Conservation (phyloP, 148 eudicot genomes). For the Nepenthes mirabilis region DNA sequence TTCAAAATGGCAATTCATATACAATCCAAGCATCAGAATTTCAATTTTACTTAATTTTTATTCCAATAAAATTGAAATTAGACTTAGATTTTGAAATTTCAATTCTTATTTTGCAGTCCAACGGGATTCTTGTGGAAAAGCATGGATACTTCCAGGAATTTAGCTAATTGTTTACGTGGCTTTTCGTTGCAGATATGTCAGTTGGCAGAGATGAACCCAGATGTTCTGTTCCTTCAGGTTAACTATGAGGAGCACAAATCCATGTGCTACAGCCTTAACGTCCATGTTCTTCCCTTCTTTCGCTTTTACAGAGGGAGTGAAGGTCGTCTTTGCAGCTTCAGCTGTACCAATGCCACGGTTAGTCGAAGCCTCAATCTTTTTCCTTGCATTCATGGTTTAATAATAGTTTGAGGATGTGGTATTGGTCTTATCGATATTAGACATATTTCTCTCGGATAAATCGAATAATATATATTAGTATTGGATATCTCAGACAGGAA, state of each 20-base stretch:
- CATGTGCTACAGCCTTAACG: slow-evolving; percentile 68
- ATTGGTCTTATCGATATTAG: too few species aligned
- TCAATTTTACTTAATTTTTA: too few species aligned
- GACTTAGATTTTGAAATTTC: too few species aligned
- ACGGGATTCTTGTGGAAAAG: background rate
- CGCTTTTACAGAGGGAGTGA: slow-evolving; percentile 81
- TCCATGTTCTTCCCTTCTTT: slow-evolving; percentile 89
- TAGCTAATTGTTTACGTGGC: too few species aligned
- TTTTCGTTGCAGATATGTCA: slow-evolving; percentile 52
- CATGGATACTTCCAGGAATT: too few species aligned
- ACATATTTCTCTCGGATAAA: too few species aligned
- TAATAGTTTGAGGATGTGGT: background rate
- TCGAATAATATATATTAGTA: too few species aligned
- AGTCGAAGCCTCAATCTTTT: slow-evolving; percentile 10
- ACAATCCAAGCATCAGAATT: too few species aligned
- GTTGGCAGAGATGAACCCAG: slow-evolving; percentile 75
- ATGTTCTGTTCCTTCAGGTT: slow-evolving; percentile 66
- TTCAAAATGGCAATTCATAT: too few species aligned
- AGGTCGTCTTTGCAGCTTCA: slow-evolving; percentile 77
- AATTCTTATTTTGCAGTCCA: background rate
- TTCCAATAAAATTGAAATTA: too few species aligned
- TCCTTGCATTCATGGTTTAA: background rate
- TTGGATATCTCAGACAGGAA: too few species aligned
- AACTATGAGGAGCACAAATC: slow-evolving; percentile 83
- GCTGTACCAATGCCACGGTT: slow-evolving; percentile 89